Evolutionary conservation across 495 filamentous ascomycete species (phyloP), one percentile per base, ranked within the genome.

Genomic region (Penicillium egyptiacum): DNA sequence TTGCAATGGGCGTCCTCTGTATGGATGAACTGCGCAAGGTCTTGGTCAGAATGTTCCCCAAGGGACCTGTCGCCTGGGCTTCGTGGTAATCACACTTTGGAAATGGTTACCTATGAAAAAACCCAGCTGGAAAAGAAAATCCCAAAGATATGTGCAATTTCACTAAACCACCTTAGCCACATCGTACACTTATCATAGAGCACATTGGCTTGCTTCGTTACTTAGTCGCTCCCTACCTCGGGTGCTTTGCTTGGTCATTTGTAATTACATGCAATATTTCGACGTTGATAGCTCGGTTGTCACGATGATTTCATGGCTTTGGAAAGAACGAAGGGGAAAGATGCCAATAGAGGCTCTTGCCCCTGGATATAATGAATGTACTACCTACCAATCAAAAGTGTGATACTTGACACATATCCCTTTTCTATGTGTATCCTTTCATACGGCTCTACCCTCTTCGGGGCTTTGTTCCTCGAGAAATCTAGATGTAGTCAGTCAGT

Each of bases 21-120:
- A 72, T 79, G 72, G 79, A 83, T 60, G 79, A 83, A 73, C 50
- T 75, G 23, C 61, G 77, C 45, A 81, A 81, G 63, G 56, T 75
- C 47, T 22, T 70, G n/a, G 79, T 81, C 4, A 63, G 79, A 20
- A 42, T 64, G 30, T 81, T 74, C 57, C 78, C 78, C 8, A 65
- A 67, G 40, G 71, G 78, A 0, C 50, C 63, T 4, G 43, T 80
- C 9, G 79, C 79, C 4, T 68, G 66, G 60, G 62, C 72, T 43
- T 70, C 79, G 11, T 82, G 79, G 79, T 82, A 70, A 19, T 40
- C 4, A 35, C 0, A 35, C 33, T 12, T 16, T 37, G 33, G 33
- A 37, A 16, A 37, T 7, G 14, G 2, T 37, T 37, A 5, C 33
- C 14, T 14, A 37, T 37, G 12, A 25, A n/a, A 16, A 44, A 1